A percentile compares a stretch with the other conserved stretches of the same genome.
Conservation (phyloP, 2,329 filamentous ascomycete genomes). For the Dactylellina sp. region DNA sequence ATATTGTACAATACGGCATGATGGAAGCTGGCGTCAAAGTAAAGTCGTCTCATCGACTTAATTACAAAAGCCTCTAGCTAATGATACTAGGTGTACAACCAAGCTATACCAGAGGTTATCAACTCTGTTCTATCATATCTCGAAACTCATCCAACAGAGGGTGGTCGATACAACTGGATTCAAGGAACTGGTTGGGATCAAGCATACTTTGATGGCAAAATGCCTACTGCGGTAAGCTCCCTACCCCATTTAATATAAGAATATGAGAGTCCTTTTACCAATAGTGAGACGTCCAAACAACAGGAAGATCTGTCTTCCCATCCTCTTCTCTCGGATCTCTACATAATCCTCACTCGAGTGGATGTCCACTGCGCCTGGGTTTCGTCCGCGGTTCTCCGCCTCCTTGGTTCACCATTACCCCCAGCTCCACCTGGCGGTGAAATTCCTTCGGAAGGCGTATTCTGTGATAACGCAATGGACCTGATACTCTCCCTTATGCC, state of each 20-base stretch:
- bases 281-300: no score
- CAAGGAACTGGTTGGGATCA: constrained; percentile 79
- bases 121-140: constrained; percentile 69
- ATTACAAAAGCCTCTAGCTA: constrained; percentile 57
- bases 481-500: constrained; percentile 71
- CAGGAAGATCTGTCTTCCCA: constrained; percentile 71
- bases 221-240: constrained; percentile 73
- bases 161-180: constrained; percentile 72
- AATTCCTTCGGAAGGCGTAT: constrained; percentile 75
- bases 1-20: constrained; percentile 75
- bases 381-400: constrained; percentile 72
- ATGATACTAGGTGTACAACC: constrained; percentile 9
- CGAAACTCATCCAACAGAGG: constrained; percentile 67
- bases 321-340: constrained; percentile 68
- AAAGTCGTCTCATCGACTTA: constrained; percentile 67
- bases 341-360: constrained; percentile 77
- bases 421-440: constrained; percentile 72
- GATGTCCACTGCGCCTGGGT: constrained; percentile 79
- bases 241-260: constrained; percentile 27
- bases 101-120: constrained; percentile 65
- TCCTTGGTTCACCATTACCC: constrained; percentile 69
- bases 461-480: constrained; percentile 80
- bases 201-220: constrained; percentile 70
- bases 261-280: background rate
- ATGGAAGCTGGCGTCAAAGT: constrained; percentile 75